phyloP scores from a whole-genome alignment of 2,329 filamentous ascomycete genomes.

The Trichoderma brevicompactum region DNA sequence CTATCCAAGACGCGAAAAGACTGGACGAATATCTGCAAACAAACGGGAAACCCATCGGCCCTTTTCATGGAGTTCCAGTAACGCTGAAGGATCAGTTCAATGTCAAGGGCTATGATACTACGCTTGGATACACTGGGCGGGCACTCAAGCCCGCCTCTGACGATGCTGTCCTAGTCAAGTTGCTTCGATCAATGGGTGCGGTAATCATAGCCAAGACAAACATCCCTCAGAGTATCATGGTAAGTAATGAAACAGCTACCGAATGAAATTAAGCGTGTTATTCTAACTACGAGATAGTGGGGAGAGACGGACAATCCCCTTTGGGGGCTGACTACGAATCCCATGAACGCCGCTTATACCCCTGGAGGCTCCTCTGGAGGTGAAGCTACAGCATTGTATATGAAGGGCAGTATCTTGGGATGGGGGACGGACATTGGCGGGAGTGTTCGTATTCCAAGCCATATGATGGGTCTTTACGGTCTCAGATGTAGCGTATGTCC shows the following conservation, averaged over 20 bases:
- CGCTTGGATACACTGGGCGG: constrained; percentile 60
- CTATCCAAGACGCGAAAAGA: background rate
- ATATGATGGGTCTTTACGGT: constrained; percentile 35
- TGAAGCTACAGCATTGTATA: constrained; percentile 33
- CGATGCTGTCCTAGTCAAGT: constrained; percentile 53
- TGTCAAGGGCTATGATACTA: constrained; percentile 60
- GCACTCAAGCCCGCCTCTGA: constrained; percentile 53
- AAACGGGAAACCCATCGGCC: constrained; percentile 20
- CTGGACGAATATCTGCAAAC: background rate
- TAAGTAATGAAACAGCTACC: background rate
- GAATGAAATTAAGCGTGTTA: background rate
- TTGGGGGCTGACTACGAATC: constrained; percentile 37
- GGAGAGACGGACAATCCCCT: constrained; percentile 39
- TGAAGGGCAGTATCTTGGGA: constrained; percentile 33
- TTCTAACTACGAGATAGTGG: background rate
- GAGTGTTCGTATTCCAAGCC: constrained; percentile 37
- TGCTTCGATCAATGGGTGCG: constrained; percentile 55
- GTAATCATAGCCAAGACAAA: constrained; percentile 59
- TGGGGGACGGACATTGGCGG: constrained; percentile 38
- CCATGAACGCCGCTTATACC: constrained; percentile 32
- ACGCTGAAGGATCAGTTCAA: constrained; percentile 64
- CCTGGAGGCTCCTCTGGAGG: constrained; percentile 38
- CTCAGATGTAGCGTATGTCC: constrained; percentile 34
- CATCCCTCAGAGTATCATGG: constrained; percentile 26
- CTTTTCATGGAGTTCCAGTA: constrained; percentile 35